phyloP scores from a whole-genome alignment of 129 eudicot genomes.

The Flaveria trinervia region DNA sequence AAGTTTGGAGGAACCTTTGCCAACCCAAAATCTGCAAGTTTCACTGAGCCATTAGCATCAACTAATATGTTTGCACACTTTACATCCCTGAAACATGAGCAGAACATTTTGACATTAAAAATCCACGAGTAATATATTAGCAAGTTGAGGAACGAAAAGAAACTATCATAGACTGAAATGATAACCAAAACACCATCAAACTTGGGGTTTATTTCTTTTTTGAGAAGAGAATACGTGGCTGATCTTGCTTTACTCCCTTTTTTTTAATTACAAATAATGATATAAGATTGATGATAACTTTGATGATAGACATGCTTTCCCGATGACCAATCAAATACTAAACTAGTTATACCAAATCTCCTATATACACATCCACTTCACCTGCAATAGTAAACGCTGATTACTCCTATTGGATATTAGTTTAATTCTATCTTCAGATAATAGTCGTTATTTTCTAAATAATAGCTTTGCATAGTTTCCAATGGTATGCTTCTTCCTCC shows the following conservation, averaged over 20 bases:
- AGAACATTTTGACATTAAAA: slow-evolving; percentile 14
- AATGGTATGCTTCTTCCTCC: slow-evolving; percentile 1
- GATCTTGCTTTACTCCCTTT: neutral
- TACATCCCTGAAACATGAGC: slow-evolving; percentile 70
- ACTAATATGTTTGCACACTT: slow-evolving; percentile 95
- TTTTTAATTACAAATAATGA: neutral
- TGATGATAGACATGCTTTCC: slow-evolving; percentile 4
- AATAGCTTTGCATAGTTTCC: neutral
- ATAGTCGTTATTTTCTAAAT: neutral
- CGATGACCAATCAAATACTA: slow-evolving; percentile 2
- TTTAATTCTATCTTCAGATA: slow-evolving; percentile 4
- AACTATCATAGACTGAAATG: neutral
- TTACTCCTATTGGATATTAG: neutral
- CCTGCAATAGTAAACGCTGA: neutral
- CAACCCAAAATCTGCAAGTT: slow-evolving; percentile 99
- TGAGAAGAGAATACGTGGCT: neutral
- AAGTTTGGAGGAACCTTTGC: slow-evolving; percentile 66
- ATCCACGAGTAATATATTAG: slow-evolving; percentile 3
- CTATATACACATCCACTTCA: neutral
- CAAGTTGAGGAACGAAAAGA: slow-evolving; percentile 1
- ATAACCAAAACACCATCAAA: slow-evolving; percentile 7
- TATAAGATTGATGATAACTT: neutral
- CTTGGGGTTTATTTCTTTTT: neutral
- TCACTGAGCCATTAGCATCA: slow-evolving; percentile 73
- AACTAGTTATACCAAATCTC: neutral